Percentiles rank a stretch among this genome's conserved stretches.
Evolutionary conservation across 1,139 yeast species (phyloP).

Genomic region (Trichomonascaceae sp.): DNA sequence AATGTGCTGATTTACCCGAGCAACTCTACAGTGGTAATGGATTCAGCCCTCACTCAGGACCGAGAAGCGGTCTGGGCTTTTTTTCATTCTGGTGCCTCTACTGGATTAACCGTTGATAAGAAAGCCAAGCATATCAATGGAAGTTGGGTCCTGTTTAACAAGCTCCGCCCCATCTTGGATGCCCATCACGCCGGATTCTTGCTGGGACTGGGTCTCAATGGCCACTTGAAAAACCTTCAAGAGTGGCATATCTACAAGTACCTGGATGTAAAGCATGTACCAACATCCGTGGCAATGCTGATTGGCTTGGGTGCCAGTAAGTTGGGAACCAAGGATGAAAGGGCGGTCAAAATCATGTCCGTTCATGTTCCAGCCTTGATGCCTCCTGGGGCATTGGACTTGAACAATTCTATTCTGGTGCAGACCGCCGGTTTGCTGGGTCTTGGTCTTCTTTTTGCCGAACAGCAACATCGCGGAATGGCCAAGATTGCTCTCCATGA

Average conservation of each 20-base stretch:
- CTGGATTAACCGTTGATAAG: conserved; percentile 67
- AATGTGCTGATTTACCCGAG: conserved; percentile 54
- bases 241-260: conserved; percentile 97
- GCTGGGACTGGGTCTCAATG: conserved; percentile 85
- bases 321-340: conserved; percentile 72
- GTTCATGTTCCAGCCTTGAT: conserved; percentile 88
- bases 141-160: conserved; percentile 80
- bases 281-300: conserved; percentile 74
- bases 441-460: conserved; percentile 70
- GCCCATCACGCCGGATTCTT: conserved; percentile 92
- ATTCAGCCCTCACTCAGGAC: conserved; percentile 40
- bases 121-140: conserved; percentile 67
- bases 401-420: conserved; percentile 70
- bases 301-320: conserved; percentile 91
- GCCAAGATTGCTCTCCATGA: conserved; percentile 51
- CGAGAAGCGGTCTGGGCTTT: conserved; percentile 65
- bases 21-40: conserved; percentile 49
- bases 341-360: conserved; percentile 77
- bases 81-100: conserved; percentile 85
- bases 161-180: conserved; percentile 47
- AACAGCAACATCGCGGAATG: conserved; percentile 76
- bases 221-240: conserved; percentile 69
- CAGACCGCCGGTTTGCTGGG: conserved; percentile 92
- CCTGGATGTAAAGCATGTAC: conserved; percentile 77
- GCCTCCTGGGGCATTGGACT: conserved; percentile 83